Base-by-base conservation (phyloP, 352 stramenopile genomes). In the Peronospora farinosa region DNA sequence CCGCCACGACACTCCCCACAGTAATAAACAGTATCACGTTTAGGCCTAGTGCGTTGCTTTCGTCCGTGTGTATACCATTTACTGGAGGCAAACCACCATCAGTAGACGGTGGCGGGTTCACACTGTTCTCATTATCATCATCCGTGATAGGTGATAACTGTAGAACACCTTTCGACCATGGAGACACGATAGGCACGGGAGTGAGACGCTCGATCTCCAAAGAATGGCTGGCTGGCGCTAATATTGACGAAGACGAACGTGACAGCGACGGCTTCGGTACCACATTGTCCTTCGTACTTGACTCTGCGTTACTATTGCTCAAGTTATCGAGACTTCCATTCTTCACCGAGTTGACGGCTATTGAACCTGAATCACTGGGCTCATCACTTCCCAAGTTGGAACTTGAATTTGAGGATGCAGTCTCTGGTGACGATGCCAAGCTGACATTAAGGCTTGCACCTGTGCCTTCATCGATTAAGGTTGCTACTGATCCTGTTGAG, bases 21-120 rank as follows among this genome's bases (percentile, higher is more conserved):
- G 69, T 54, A 32, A 74, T 63, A 36, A 62, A 59, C n/a, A 57
- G 55, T 42, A 69, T 51, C 16, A 38, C 48, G 52, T 72, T 62
- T 17, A 47, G 44, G 23, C 40, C 40, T 39, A 71, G 38, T 11
- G 48, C 21, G 31, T 19, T 52, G 36, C 21, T 54, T 30, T 37
- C 45, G 3, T 46, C 44, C 23, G 33, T 50, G 5, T 57, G 45
- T 7, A 44, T 50, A 21, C 43, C 47, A 44, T 53, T 65, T 30
- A 55, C 51, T 13, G 58, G 47, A 42, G 47, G 48, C 35, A 51
- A 40, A 15, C 47, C 56, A 7, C 51, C 43, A 15, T 60, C 37
- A 15, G 25, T 39, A 19, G 19, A 21, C 19, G 54, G 63, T 13
- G 67, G 31, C 13, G 60, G 43, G 39, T 47, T 59, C 8, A 49